Evolutionary conservation across 257 asterid species (phyloP), one percentile per base, ranked within the genome.

Genomic region (Solanum habrochaites): DNA sequence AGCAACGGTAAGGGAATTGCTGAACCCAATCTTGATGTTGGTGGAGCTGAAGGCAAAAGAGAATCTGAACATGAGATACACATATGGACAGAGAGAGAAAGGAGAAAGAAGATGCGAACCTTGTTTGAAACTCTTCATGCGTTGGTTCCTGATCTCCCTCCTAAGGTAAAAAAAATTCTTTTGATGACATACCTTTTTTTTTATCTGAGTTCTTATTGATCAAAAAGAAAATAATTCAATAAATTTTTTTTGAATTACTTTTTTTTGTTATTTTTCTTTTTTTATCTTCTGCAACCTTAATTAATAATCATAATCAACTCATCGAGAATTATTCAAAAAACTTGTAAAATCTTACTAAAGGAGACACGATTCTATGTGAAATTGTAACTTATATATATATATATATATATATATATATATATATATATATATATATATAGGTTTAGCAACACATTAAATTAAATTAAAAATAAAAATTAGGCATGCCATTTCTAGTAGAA

Each of bases 21-120:
- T 52, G 23, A 52, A 66, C 3, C 43, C 11, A 40, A 43, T 32
- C 18, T 3, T 85, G 83, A 8, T 39, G 47, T 4, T 16, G 58
- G 77, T 37, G 9, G 74, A 23, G 87, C 66, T 4, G 90, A 86
- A 35, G 91, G 87, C 5, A 90, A 45, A 40, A 92, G 84, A 71
- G 94, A 89, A 82, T 77, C 91, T 1, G 98, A 94, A 62, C 97
- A 93, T 60, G 98, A 93, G 90, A 32, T 93, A 89, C 99, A 96
- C 71, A 94, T 94, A 88, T 91, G 92, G 96, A 96, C 98, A 0
- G 98, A 95, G 89, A 95, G 98, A 83, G 98, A 95, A 86, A 92
- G 98, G 87, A 94, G 98, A 87, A 96, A 95, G 91, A 96, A 92
- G 95, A 96, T 96, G 98, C 91, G 96, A 69, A 90, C 89, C 90